These are phyloP conservation scores for Acacia melanoxylon DNA, from an alignment of 306 rosid genomes.

Conservation along the genomic window DNA sequence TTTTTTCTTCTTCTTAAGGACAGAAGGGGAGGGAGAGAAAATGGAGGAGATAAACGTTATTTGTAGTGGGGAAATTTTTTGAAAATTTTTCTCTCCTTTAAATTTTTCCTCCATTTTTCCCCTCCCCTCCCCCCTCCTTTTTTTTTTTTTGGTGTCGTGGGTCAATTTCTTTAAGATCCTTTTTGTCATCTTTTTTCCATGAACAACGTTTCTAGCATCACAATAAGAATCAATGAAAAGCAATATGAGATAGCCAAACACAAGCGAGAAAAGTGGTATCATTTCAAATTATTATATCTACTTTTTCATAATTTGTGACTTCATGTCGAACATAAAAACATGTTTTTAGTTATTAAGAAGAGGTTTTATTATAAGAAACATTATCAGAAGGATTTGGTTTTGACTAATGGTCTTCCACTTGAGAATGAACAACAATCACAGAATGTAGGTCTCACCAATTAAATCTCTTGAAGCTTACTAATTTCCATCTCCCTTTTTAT, in stretches of 20 bases:
- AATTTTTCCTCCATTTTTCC: no score
- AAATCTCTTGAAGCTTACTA: conserved; percentile 19
- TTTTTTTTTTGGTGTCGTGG: neutral
- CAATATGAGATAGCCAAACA: conserved; percentile 19
- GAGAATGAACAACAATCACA: neutral
- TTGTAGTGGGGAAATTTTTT: no score
- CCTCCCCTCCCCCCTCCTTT: neutral
- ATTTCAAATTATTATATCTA: neutral
- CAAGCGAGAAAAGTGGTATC: conserved; percentile 5
- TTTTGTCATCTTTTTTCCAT: conserved; percentile 15
- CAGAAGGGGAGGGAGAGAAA: no score
- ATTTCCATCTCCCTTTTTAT: conserved; percentile 20
- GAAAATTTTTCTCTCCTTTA: no score
- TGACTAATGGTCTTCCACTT: conserved; percentile 41
- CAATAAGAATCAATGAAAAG: conserved; percentile 27
- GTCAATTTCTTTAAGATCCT: neutral
- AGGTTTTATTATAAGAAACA: conserved; percentile 25
- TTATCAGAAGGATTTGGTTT: conserved; percentile 16
- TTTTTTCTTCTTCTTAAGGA: neutral
- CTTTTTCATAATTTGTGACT: neutral
- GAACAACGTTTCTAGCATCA: conserved; percentile 2
- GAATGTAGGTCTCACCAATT: conserved; percentile 3
- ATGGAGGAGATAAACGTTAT: no score
- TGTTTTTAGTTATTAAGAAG: neutral
- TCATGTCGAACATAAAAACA: neutral